phyloP scores from a whole-genome alignment of 768 basidiomycete species.

The Collybia mongolica region DNA sequence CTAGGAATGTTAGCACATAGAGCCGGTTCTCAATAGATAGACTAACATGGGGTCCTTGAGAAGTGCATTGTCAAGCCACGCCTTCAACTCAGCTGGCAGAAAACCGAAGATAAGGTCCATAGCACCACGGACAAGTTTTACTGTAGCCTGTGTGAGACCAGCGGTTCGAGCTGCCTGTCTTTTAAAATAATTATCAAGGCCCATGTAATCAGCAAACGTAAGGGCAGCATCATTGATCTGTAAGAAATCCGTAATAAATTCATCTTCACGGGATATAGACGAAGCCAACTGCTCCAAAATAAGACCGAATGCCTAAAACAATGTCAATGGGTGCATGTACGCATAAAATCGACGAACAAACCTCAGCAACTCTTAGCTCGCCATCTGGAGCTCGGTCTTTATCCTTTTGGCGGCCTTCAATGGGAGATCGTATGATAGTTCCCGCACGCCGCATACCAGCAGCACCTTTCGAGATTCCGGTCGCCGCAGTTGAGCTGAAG shows the following conservation, averaged over 20 bases:
- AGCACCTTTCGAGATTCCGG: slow-evolving; percentile 46
- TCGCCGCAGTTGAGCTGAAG: slow-evolving; percentile 40
- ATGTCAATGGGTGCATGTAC: not conserved
- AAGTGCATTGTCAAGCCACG: slow-evolving; percentile 80
- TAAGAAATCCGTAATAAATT: slow-evolving; percentile 88
- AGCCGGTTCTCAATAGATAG: not conserved
- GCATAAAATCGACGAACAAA: slow-evolving; percentile 21
- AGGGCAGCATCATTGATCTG: slow-evolving; percentile 86
- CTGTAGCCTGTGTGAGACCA: slow-evolving; percentile 64
- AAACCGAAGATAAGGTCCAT: slow-evolving; percentile 97
- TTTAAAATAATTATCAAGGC: slow-evolving; percentile 90
- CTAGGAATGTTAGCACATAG: not conserved
- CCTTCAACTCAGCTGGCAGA: slow-evolving; percentile 76
- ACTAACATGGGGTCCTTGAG: slow-evolving; percentile 73
- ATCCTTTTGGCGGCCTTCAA: slow-evolving; percentile 60
- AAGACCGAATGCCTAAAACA: slow-evolving; percentile 64
- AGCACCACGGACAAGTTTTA: slow-evolving; percentile 81
- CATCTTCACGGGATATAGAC: slow-evolving; percentile 79
- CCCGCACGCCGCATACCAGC: slow-evolving; percentile 77
- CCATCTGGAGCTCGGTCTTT: slow-evolving; percentile 58
- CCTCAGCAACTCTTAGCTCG: slow-evolving; percentile 71
- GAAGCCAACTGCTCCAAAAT: slow-evolving; percentile 75
- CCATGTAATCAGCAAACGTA: slow-evolving; percentile 96
- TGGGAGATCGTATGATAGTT: slow-evolving; percentile 78
- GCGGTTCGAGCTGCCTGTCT: slow-evolving; percentile 80